A percentile compares a stretch with the other conserved stretches of the same genome.
Evolutionary conservation across 2,329 filamentous ascomycete species (phyloP).

Genomic region (Volutella citrinella): DNA sequence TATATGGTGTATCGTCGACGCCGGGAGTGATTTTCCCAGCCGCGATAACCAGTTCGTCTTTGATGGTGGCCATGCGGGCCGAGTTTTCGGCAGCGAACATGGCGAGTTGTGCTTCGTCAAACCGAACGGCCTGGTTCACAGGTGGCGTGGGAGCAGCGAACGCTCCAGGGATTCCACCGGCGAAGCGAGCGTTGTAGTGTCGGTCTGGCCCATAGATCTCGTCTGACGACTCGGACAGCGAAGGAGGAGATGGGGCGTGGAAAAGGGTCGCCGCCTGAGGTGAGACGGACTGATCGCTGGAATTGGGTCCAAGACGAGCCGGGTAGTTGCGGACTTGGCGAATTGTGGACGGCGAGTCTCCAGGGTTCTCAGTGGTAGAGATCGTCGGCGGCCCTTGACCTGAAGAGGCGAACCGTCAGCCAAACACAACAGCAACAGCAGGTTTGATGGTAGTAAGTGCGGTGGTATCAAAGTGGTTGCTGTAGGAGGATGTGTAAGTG

Average conservation of each 20-base stretch:
- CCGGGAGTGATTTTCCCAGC: conserved; percentile 65
- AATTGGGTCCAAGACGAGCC: conserved; percentile 17
- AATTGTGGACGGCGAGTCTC: conserved; percentile 23
- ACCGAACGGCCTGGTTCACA: conserved; percentile 25
- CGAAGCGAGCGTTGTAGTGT: conserved; percentile 33
- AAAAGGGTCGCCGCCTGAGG: conserved; percentile 33
- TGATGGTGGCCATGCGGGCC: conserved; percentile 39
- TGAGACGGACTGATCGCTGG: conserved; percentile 27
- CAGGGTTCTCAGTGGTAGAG: conserved; percentile 18
- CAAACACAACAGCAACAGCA: no score
- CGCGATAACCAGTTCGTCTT: conserved; percentile 50
- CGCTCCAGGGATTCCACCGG: conserved; percentile 17
- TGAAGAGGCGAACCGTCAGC: conserved; percentile 17
- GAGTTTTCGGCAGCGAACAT: conserved; percentile 35
- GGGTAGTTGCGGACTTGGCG: conserved; percentile 24
- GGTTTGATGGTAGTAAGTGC: conserved; percentile 9
- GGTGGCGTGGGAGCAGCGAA: conserved; percentile 12
- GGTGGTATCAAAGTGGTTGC: no score
- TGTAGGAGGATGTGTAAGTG: no score
- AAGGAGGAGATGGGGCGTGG: conserved; percentile 39
- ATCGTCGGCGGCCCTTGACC: conserved; percentile 23
- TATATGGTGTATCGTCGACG: conserved; percentile 81
- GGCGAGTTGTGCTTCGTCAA: conserved; percentile 38
- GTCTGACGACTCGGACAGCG: conserved; percentile 31
- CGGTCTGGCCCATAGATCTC: conserved; percentile 45